These are phyloP conservation scores for Penicillium sp. DNA, from an alignment of 2,329 filamentous ascomycete genomes.

Conservation along the genomic window DNA sequence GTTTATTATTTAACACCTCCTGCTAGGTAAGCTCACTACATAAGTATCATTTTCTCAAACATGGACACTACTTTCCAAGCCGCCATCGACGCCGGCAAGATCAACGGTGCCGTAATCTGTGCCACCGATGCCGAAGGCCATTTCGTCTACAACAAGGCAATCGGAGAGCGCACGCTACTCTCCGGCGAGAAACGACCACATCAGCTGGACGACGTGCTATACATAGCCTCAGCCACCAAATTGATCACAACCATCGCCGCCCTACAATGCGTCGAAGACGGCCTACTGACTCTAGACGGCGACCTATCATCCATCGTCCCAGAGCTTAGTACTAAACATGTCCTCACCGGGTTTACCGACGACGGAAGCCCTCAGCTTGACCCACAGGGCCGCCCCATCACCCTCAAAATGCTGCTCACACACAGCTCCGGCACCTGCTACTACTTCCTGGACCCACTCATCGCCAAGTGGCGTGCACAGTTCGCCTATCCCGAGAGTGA, in stretches of 20 bases:
- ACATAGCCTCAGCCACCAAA: constrained; percentile 37
- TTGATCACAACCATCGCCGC: constrained; percentile 53
- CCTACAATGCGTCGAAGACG: constrained; percentile 56
- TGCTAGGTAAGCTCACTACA: neutral
- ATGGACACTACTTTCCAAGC: constrained; percentile 42
- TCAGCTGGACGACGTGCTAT: constrained; percentile 25
- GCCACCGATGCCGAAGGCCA: constrained; percentile 40
- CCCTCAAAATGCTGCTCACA: constrained; percentile 51
- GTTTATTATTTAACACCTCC: neutral
- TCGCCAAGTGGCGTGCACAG: constrained; percentile 39
- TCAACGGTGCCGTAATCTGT: constrained; percentile 46
- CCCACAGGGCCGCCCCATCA: constrained; percentile 42
- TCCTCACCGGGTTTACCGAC: constrained; percentile 50
- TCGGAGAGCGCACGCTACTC: constrained; percentile 44
- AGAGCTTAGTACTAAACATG: constrained; percentile 48
- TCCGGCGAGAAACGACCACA: constrained; percentile 43
- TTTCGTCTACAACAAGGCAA: constrained; percentile 42
- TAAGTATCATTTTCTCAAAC: neutral
- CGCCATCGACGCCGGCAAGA: constrained; percentile 46
- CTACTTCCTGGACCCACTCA: constrained; percentile 40
- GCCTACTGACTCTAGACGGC: constrained; percentile 47
- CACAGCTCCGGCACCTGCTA: constrained; percentile 53
- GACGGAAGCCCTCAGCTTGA: constrained; percentile 42
- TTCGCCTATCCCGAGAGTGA: constrained; percentile 22
- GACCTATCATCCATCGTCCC: constrained; percentile 49